Percentiles rank a stretch among this genome's conserved stretches.
Evolutionary conservation across 2,329 filamentous ascomycete genomes (phyloP).

Genomic region (Claviceps sp.): DNA sequence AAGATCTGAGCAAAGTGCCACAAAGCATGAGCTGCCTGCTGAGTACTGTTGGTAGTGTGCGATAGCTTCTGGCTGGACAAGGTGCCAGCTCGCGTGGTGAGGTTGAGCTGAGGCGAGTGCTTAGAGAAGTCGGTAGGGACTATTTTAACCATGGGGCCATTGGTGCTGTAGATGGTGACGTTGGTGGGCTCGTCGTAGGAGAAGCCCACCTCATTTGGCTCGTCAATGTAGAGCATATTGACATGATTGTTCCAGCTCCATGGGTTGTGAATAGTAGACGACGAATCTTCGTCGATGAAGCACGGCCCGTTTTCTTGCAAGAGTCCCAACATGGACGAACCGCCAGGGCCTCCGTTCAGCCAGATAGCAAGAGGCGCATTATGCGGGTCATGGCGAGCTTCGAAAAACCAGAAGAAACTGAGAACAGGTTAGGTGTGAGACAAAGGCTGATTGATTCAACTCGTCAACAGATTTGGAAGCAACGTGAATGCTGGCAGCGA

Average conservation of each 20-base stretch:
- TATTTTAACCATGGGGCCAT: conserved; percentile 32
- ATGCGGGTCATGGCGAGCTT: conserved; percentile 26
- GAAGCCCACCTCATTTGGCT: conserved; percentile 55
- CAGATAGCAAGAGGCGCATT: conserved; percentile 41
- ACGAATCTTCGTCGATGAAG: conserved; percentile 32
- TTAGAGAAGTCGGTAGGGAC: conserved; percentile 22
- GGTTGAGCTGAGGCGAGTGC: conserved; percentile 21
- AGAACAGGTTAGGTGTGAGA: neutral
- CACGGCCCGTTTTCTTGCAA: conserved; percentile 46
- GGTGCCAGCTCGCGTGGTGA: conserved; percentile 23
- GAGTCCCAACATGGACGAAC: conserved; percentile 49
- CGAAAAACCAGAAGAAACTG: conserved; percentile 37
- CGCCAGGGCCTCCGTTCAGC: conserved; percentile 52
- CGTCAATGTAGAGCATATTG: conserved; percentile 42
- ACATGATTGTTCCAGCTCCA: conserved; percentile 50
- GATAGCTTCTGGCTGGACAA: conserved; percentile 17
- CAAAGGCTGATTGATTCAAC: neutral
- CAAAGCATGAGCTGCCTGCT: conserved; percentile 39
- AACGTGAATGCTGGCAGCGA: neutral
- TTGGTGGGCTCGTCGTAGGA: conserved; percentile 55
- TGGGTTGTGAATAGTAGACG: conserved; percentile 39
- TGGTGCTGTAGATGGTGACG: conserved; percentile 39
- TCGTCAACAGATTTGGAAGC: no score
- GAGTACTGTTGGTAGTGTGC: conserved; percentile 33
- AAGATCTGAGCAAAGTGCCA: conserved; percentile 57